A percentile compares a stretch with the other conserved stretches of the same genome.
These are phyloP conservation scores for Penicillium sp. DNA, from an alignment of 2,329 filamentous ascomycete genomes.

Conservation along the genomic window DNA sequence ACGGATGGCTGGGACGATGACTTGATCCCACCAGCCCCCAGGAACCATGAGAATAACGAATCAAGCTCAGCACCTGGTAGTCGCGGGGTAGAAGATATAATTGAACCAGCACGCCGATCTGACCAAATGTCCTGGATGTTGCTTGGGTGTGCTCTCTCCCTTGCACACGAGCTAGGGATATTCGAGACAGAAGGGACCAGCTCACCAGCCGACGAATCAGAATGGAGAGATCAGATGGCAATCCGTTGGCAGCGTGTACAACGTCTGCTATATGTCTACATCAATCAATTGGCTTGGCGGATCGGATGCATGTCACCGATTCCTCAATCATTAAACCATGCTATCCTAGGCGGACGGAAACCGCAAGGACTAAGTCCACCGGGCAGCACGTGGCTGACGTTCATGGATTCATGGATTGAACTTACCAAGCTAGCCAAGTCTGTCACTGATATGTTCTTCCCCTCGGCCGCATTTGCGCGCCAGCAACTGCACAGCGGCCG, in stretches of 20 bases:
- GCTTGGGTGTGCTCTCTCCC: constrained; percentile 54
- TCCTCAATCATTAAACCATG: constrained; percentile 44
- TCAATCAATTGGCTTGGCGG: constrained; percentile 53
- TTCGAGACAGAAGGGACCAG: constrained; percentile 44
- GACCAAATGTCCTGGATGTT: constrained; percentile 63
- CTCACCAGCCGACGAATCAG: constrained; percentile 25
- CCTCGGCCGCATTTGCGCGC: constrained; percentile 38
- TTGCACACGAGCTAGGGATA: constrained; percentile 55
- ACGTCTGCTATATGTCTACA: constrained; percentile 48
- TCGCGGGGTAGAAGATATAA: constrained; percentile 55
- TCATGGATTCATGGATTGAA: constrained; percentile 55
- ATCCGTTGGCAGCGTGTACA: constrained; percentile 40
- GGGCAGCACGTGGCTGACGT: constrained; percentile 51
- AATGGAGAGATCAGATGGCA: constrained; percentile 33
- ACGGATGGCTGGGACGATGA: constrained; percentile 59
- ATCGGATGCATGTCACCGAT: constrained; percentile 55
- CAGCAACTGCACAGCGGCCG: constrained; percentile 47
- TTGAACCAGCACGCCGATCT: constrained; percentile 54
- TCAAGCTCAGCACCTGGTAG: constrained; percentile 35
- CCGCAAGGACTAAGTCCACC: constrained; percentile 40
- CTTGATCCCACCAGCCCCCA: constrained; percentile 45
- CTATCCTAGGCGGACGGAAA: constrained; percentile 33
- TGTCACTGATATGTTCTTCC: constrained; percentile 56
- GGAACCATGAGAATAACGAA: constrained; percentile 31
- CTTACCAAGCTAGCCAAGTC: constrained; percentile 51